Evolutionary conservation across 2,329 filamentous ascomycete genomes (phyloP), one percentile per base, ranked within the genome.

Genomic region (Sporothrix sp.): DNA sequence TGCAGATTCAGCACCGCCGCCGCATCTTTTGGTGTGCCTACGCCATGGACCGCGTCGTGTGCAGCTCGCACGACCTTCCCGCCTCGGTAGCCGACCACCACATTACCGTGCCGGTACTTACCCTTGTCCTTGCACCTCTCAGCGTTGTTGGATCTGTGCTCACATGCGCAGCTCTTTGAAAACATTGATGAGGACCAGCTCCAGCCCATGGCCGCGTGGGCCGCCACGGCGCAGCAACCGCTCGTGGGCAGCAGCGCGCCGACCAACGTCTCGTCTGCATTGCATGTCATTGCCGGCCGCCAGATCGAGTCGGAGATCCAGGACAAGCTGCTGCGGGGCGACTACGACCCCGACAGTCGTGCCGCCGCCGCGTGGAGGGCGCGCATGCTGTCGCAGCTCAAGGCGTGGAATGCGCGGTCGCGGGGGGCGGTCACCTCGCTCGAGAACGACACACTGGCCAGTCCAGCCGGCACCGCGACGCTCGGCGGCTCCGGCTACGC

Each of bases 21-120:
- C 54, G 62, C 14, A 57, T 61, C 20, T 65, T 64, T 52, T 64
- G 62, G 62, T 62, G 58, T 11, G 62, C 62, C 2, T 63, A 64
- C 38, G 55, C 52, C 4, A 38, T 64, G 11, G 62, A 63, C 48
- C 57, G 62, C 7, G 54, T 59, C 10, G 58, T 63, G 33, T 55
- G 60, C 51, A 58, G 58, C 20, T 56, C 57, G 7, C 59, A 60
- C 36, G 59, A 61, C 21, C 54, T 63, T 5, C 61, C 62, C 1
- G 52, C 52, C 7, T 62, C 59, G 1, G 52, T 64, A 1, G 44
- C 58, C 0, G 62, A 63, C 46, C 50, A 46, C n/a, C 59, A 63
- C 46, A 62, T 64, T 28, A 62, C 60, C 1, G 49, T 57, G 2
- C 58, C 58, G 16, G 38, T 60, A 18, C 58, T 56, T 25, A 10